Evolutionary conservation across 805 yeast species (phyloP), one percentile per base, ranked within the genome.

Genomic region (Komagataella kurtzmanii): DNA sequence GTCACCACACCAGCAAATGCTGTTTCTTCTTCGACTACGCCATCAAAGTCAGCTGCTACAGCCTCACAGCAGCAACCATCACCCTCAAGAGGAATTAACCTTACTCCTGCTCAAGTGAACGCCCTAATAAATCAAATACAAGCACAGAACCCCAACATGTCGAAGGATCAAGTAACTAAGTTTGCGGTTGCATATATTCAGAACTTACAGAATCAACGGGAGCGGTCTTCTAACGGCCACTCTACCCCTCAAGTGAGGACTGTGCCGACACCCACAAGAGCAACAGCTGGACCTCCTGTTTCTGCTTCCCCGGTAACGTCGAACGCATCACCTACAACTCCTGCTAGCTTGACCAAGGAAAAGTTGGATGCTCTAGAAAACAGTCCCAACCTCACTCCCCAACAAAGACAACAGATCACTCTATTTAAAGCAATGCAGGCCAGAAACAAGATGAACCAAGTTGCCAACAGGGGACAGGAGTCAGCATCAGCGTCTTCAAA

Each of bases 151-250:
- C 88, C 88, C 1, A 75, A 72, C 36, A 65, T 80, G 60, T 70
- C 79, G 8, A 80, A 80, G 54, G 83, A 78, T 52, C 84, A 82
- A 58, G 85, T 82, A 1, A 79, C 84, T 2, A 75, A 78, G 53
- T 69, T 81, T 52, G 87, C 88, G 2, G 84, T 84, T 2, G 73
- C 80, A 14, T 80, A 81, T 57, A 62, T 81, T 55, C 81, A 85
- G 1, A 45, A 45, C 43, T 84, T 79, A 60, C 77, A 74, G 54
- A 72, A 57, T 14, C 80, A 76, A 30, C 8, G 40, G 6, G 40
- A 30, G 40, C 40, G 40, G 8, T 30, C 40, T 8, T 30, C 40
- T 14, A 30, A 30, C 10, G 40, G 40, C 6, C 40, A 30, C 14
- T 8, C 40, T 8, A 5, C 40, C 10, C 14, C 14, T 30, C 40